Percentiles rank a stretch among this genome's conserved stretches.
phyloP scores from a whole-genome alignment of 495 filamentous ascomycete species.

The Cryomyces minteri region DNA sequence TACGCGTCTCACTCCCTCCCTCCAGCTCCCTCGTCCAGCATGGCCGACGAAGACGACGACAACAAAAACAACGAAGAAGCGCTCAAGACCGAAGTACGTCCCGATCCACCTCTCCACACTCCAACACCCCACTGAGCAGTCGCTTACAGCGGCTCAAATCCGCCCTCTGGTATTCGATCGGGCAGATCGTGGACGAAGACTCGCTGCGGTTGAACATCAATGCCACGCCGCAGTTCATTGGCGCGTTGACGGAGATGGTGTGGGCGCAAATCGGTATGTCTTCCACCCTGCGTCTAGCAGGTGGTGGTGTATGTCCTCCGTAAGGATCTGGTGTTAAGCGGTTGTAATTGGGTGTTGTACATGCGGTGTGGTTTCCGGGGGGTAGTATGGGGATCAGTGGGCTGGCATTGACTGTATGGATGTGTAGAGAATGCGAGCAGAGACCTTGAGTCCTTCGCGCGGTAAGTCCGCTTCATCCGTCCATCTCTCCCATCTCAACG shows the following conservation, averaged over 20 bases:
- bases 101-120: not conserved
- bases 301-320: too few relatives aligned
- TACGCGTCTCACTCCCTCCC: not conserved
- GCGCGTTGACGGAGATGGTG: slow-evolving; percentile 74
- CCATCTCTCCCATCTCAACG: too few relatives aligned
- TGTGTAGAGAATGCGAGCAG: slow-evolving; percentile 7
- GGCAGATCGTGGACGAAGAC: slow-evolving; percentile 80
- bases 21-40: not conserved
- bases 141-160: slow-evolving; percentile 61
- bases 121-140: not conserved
- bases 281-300: slow-evolving; percentile 7
- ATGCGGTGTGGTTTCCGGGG: too few relatives aligned
- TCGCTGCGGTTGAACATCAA: slow-evolving; percentile 57
- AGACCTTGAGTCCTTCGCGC: slow-evolving; percentile 65
- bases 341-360: too few relatives aligned
- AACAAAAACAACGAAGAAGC: not conserved
- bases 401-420: not conserved
- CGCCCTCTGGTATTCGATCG: slow-evolving; percentile 80
- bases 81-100: not conserved
- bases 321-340: too few relatives aligned
- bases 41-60: not conserved
- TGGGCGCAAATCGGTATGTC: slow-evolving; percentile 55
- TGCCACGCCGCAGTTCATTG: slow-evolving; percentile 91
- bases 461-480: too few relatives aligned
- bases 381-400: too few relatives aligned